Evolutionary conservation across 352 stramenopile genomes (phyloP), one percentile per base, ranked within the genome.

Genomic region (Phytophthora sp.): DNA sequence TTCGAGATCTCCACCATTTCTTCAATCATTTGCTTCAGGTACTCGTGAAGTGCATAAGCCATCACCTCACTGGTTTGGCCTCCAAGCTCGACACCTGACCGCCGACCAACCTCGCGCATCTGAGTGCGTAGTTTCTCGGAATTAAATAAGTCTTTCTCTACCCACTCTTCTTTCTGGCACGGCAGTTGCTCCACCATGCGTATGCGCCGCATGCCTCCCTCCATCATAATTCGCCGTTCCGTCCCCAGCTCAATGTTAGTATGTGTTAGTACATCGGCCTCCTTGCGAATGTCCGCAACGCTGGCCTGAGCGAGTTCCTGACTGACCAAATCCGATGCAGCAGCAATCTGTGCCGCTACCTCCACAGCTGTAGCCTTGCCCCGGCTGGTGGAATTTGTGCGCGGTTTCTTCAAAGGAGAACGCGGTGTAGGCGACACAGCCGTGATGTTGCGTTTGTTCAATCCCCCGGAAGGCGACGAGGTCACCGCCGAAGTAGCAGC

Each of bases 1-100:
- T 92, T 93, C 1, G 88, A 76, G 18, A 90, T 69, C 29, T 93
- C 79, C 12, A 94, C 88, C 84, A 96, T 93, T 58, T 96, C 88
- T 56, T 96, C 88, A 1, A 94, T 80, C 6, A 88, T 78, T 71
- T 96, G 88, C 65, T 93, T 94, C 23, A 96, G 59, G 42, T 96
- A 94, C 50, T 94, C 86, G 38, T 93, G 85, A 27, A 96, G 72
- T 16, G 88, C 88, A 29, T 89, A 91, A 9, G 86, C 74, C 86
- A 96, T 94, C 11, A 94, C 76, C n/a, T 95, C 82, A 26, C 45
- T 92, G 7, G 83, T 82, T 27, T 86, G 71, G 4, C 26, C 31
- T 18, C 86, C 88, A n/a, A 91, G 53, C 15, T 79, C 61, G 5
- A 92, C 77, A 2, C 87, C 83, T 18, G 72, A 63, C 30, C 84